Evolutionary conservation across 1,284 basidiomycete species (phyloP), one percentile per base, ranked within the genome.

Genomic region (Entoloma clypeatum): DNA sequence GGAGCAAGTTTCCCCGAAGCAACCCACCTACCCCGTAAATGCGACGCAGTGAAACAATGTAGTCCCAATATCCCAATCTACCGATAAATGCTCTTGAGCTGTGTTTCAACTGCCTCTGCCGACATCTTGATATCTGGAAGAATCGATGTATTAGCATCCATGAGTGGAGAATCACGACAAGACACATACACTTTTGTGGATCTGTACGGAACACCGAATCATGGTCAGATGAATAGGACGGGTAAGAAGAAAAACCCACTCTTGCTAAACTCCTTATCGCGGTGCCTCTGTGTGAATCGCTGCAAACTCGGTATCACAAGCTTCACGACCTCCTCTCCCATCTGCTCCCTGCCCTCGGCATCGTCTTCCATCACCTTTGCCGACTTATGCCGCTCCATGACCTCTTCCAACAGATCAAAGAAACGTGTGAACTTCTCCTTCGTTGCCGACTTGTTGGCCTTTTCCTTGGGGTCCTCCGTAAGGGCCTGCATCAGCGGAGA

Each of bases 381-480:
- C 31, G 81, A 58, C 49, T 72, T 69, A 59, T 90, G 87, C 32
- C 85, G 62, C 56, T 90, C 86, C 32, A 78, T 67, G 10, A 86
- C 72, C 54, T 89, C 86, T 32, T 89, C 86, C 44, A 89, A 62
- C 22, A 85, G 57, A 51, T 88, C 84, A 51, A 80, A 89, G 62
- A 89, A 90, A 39, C 79, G 65, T 26, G 77, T 86, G 56, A 86
- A 85, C 61, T 81, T 86, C 63, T 89, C 87, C 63, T 90, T 89
- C 24, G 76, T 76, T 6, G 74, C 77, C 2, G 73, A 70, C 57
- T 77, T 80, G 5, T 69, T 71, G 2, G 61, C 58, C 49, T 77
- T 78, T 43, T 79, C 81, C 45, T 75, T 77, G 13, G 75, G 66
- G 50, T 84, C 81, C 39, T 89, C 86, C 19, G 74, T 72, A 39